phyloP scores from a whole-genome alignment of 306 rosid genomes.

The Prosopis cineraria region DNA sequence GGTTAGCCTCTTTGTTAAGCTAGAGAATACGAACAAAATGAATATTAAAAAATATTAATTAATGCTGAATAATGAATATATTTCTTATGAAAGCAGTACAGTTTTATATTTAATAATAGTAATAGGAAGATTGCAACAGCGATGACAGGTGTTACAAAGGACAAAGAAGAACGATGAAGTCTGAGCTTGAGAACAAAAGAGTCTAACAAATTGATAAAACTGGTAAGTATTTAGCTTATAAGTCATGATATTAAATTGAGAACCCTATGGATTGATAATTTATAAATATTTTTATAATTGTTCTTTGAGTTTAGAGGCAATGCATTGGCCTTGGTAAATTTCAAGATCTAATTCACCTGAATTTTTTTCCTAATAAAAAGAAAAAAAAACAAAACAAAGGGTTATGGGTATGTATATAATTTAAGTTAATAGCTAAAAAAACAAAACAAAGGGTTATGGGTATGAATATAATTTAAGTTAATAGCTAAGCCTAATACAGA shows the following conservation, averaged over 20 bases:
- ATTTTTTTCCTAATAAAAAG: too few relatives aligned
- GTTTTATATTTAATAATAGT: not conserved
- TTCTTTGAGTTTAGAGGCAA: too few relatives aligned
- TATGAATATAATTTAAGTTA: not conserved
- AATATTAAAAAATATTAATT: not conserved
- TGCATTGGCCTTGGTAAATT: too few relatives aligned
- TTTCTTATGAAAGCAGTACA: not conserved
- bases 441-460: constrained; percentile 30
- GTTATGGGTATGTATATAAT: constrained; percentile 20
- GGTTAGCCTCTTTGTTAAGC: not conserved
- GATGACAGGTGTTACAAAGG: not conserved
- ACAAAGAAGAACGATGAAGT: constrained; percentile 10
- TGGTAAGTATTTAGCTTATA: too few relatives aligned
- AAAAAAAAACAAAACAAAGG: constrained; percentile 27
- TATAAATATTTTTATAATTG: too few relatives aligned
- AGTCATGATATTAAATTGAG: too few relatives aligned
- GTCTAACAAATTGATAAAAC: too few relatives aligned
- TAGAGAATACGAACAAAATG: not conserved
- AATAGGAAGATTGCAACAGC: not conserved
- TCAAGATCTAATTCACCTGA: too few relatives aligned
- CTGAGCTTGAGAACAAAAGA: too few relatives aligned
- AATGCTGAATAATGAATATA: not conserved
- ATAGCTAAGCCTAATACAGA: not conserved
- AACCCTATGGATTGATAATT: too few relatives aligned
- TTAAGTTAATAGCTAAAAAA: not conserved